phyloP scores from a whole-genome alignment of 345 rosid genomes.

The Excoecaria agallocha region DNA sequence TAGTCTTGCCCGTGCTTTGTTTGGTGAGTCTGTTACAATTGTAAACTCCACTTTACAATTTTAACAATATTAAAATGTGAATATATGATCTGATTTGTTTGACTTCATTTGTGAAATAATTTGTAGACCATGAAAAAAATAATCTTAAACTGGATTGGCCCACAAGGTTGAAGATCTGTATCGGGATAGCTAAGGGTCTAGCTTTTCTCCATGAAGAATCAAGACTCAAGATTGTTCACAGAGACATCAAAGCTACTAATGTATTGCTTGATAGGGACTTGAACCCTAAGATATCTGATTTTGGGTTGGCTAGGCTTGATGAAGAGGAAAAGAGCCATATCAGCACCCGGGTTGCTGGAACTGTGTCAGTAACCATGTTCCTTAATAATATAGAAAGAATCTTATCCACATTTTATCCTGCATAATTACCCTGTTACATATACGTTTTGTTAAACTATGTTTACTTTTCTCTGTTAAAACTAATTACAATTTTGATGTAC shows the following conservation, averaged over 20 bases:
- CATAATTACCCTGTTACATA: neutral
- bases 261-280: constrained; percentile 31
- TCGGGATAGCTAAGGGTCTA: constrained; percentile 35
- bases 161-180: constrained; percentile 29
- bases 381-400: neutral
- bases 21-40: constrained; percentile 27
- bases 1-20: constrained; percentile 49
- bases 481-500: constrained; percentile 10
- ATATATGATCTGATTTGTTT: neutral
- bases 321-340: constrained; percentile 34
- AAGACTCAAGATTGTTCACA: constrained; percentile 31
- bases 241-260: too few species aligned
- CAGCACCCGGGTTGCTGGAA: constrained; percentile 36
- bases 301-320: constrained; percentile 36
- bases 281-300: constrained; percentile 38
- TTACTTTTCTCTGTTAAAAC: neutral
- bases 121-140: constrained; percentile 12
- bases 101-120: neutral
- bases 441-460: neutral
- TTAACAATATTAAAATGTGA: too few species aligned
- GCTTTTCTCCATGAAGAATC: constrained; percentile 42
- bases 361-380: constrained; percentile 18
- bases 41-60: neutral
- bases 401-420: neutral
- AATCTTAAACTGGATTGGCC: constrained; percentile 33